These are phyloP conservation scores for Phoenix roebelenii DNA, from an alignment of 176 grass and related monocot species.

Conservation along the genomic window DNA sequence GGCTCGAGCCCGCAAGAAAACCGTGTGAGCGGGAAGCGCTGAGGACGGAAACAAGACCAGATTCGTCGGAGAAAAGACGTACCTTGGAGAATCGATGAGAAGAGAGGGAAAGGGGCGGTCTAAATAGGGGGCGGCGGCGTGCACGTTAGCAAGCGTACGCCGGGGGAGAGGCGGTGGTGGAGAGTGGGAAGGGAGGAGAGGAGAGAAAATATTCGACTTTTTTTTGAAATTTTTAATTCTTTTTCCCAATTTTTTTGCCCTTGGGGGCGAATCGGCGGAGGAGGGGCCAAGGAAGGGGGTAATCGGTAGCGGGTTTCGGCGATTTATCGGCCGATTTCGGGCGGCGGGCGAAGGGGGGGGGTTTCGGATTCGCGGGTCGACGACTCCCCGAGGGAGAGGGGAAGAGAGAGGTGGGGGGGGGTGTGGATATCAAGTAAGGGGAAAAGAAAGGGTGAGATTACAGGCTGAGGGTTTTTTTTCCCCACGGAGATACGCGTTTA, in stretches of 20 bases:
- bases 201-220: constrained; percentile 1
- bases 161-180: background rate
- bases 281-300: background rate
- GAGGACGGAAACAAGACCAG: background rate
- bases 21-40: too few relatives aligned
- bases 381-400: background rate
- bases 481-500: too few relatives aligned
- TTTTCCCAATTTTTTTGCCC: too few relatives aligned
- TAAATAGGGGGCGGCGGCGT: constrained; percentile 1
- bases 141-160: background rate
- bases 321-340: constrained; percentile 17
- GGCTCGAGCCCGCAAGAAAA: too few relatives aligned
- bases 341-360: constrained; percentile 10
- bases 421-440: background rate
- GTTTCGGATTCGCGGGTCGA: constrained; percentile 10
- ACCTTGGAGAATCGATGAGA: background rate
- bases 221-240: background rate
- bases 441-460: constrained; percentile 6
- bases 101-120: background rate
- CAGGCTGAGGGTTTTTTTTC: background rate
- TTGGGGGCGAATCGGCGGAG: too few relatives aligned
- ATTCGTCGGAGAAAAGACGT: constrained; percentile 4
- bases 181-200: background rate
- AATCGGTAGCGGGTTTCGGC: constrained; percentile 5
- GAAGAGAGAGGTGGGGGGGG: background rate